Evolutionary conservation across 371 early-diverging fungal species (phyloP).

Genomic region (Fennellomyces sp.): DNA sequence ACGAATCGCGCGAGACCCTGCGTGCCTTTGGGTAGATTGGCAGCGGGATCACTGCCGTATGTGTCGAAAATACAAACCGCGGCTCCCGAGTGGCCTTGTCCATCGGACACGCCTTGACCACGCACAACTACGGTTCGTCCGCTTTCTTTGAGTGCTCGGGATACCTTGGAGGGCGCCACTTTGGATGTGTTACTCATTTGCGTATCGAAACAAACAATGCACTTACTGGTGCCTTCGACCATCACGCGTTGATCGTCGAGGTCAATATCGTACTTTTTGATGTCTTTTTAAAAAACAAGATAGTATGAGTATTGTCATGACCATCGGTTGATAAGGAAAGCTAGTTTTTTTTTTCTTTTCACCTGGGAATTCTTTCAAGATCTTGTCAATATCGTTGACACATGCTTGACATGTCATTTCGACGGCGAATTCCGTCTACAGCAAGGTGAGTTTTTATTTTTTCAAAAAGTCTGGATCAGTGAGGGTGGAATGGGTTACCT

Average conservation of each 20-base stretch:
- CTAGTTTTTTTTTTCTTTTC: too few species aligned
- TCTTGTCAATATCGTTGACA: constrained; percentile 64
- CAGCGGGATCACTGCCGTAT: constrained; percentile 42
- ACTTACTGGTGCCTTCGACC: constrained; percentile 65
- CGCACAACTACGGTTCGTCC: constrained; percentile 78
- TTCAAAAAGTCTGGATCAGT: neutral
- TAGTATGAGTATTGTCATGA: too few species aligned
- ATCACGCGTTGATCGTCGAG: constrained; percentile 62
- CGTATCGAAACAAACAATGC: too few species aligned
- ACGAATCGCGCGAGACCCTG: constrained; percentile 84
- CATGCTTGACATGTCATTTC: constrained; percentile 84
- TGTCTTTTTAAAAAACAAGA: constrained; percentile 27
- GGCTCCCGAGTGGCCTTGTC: constrained; percentile 66
- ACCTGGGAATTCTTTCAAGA: constrained; percentile 58
- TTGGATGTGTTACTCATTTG: neutral
- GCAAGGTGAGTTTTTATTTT: neutral
- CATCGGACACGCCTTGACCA: constrained; percentile 73
- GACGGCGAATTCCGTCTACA: constrained; percentile 79
- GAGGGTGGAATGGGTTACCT: constrained; percentile 2
- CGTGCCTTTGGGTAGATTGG: constrained; percentile 42
- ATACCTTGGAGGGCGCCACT: constrained; percentile 72
- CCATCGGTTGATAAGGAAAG: too few species aligned
- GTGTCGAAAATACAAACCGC: constrained; percentile 90
- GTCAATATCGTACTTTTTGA: constrained; percentile 59
- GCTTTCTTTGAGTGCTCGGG: constrained; percentile 61